Conservation (phyloP, 495 filamentous ascomycete species). For the Aspergillus carlsbadensis region DNA sequence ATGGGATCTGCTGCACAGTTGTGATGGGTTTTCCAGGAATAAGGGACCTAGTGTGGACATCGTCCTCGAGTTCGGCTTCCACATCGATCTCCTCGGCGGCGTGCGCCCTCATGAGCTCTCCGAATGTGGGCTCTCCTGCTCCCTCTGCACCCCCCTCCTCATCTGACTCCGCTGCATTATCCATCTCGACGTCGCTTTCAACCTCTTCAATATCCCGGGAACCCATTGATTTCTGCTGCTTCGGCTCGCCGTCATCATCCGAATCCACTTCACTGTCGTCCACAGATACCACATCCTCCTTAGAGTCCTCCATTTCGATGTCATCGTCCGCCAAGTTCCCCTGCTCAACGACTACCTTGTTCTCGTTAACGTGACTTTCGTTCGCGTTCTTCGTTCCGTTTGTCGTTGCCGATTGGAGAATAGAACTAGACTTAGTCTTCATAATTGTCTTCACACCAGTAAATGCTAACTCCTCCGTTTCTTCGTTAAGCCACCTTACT, state of each 20-base stretch:
- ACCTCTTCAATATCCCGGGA: slow-evolving; percentile 27
- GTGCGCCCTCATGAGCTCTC: slow-evolving; percentile 76
- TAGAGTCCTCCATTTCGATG: slow-evolving; percentile 51
- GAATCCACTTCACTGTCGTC: slow-evolving; percentile 36
- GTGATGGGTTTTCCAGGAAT: slow-evolving; percentile 40
- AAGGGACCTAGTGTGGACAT: slow-evolving; percentile 38
- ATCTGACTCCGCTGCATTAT: slow-evolving; percentile 33
- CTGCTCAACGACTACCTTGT: slow-evolving; percentile 61
- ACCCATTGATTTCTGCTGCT: slow-evolving; percentile 38
- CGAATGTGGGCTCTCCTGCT: slow-evolving; percentile 75
- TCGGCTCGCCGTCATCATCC: slow-evolving; percentile 39
- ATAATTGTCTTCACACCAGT: slow-evolving; percentile 45
- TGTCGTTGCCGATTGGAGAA: slow-evolving; percentile 44
- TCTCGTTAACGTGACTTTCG: slow-evolving; percentile 70
- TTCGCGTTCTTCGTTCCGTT: slow-evolving; percentile 60
- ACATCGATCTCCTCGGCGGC: slow-evolving; percentile 74
- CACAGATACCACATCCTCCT: slow-evolving; percentile 34
- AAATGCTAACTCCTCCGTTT: slow-evolving; percentile 46
- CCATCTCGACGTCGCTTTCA: slow-evolving; percentile 46
- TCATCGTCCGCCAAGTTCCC: slow-evolving; percentile 43
- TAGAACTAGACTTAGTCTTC: slow-evolving; percentile 44
- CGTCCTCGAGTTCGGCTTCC: slow-evolving; percentile 50
- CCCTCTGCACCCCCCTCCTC: slow-evolving; percentile 41
- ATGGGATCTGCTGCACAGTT: slow-evolving; percentile 56
- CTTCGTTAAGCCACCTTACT: slow-evolving; percentile 49